A percentile compares a stretch with the other conserved stretches of the same genome.
phyloP scores from a whole-genome alignment of 805 yeast species.

The Groenewaldozyma tartarivorans region DNA sequence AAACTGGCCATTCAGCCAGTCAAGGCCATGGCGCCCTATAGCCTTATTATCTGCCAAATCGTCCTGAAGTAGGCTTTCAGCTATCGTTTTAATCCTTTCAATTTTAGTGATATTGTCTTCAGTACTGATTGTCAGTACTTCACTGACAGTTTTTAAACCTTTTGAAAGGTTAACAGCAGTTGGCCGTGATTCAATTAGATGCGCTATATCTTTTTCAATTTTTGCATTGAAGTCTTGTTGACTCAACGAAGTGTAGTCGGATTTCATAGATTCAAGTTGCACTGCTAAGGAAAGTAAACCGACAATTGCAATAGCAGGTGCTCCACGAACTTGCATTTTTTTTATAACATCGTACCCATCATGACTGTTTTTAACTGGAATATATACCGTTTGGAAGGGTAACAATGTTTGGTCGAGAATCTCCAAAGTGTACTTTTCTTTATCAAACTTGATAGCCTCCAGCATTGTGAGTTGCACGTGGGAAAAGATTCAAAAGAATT shows the following conservation, averaged over 20 bases:
- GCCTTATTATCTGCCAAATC: slow-evolving; percentile 70
- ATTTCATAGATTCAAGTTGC: slow-evolving; percentile 33
- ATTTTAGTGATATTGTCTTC: slow-evolving; percentile 25
- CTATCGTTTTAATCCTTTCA: slow-evolving; percentile 26
- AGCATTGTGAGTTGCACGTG: slow-evolving; percentile 20
- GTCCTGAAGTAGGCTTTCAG: slow-evolving; percentile 51
- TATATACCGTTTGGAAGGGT: slow-evolving; percentile 70
- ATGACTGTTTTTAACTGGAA: slow-evolving; percentile 50
- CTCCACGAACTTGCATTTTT: slow-evolving; percentile 93
- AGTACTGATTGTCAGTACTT: slow-evolving; percentile 8
- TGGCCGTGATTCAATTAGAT: slow-evolving; percentile 71
- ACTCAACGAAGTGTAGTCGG: background rate
- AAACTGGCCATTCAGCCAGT: slow-evolving; percentile 45
- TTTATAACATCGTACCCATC: slow-evolving; percentile 80
- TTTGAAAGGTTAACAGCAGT: slow-evolving; percentile 90
- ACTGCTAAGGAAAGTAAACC: slow-evolving; percentile 77
- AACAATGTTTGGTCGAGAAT: slow-evolving; percentile 75
- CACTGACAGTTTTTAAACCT: slow-evolving; percentile 49
- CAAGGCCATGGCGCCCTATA: slow-evolving; percentile 75
- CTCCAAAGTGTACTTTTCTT: slow-evolving; percentile 35
- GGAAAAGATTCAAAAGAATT: background rate
- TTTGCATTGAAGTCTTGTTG: slow-evolving; percentile 16
- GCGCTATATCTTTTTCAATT: slow-evolving; percentile 44
- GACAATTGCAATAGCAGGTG: slow-evolving; percentile 96
- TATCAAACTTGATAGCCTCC: slow-evolving; percentile 62